These are phyloP conservation scores for Aspergillus eucalypticola DNA, from an alignment of 2,329 filamentous ascomycete species.

Conservation along the genomic window DNA sequence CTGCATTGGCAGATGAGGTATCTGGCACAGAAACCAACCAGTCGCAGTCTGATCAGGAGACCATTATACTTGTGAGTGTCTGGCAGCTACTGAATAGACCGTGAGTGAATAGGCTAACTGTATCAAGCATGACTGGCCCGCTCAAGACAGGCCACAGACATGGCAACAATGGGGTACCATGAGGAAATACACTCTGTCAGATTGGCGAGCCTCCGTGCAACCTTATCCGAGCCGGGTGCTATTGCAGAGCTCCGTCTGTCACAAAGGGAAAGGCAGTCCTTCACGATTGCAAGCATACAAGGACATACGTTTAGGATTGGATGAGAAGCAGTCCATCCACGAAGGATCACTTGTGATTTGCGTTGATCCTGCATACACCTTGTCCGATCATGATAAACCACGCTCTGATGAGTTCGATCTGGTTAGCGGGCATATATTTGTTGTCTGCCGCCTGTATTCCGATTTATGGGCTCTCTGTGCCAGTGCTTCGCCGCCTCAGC, in stretches of 20 bases:
- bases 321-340: slow-evolving; percentile 29
- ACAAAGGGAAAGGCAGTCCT: slow-evolving; percentile 21
- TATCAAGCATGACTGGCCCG: neutral
- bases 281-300: slow-evolving; percentile 26
- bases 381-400: slow-evolving; percentile 17
- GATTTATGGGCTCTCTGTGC: slow-evolving; percentile 39
- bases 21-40: neutral
- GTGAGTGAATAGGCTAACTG: neutral
- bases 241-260: slow-evolving; percentile 15
- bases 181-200: neutral
- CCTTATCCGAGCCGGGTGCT: neutral
- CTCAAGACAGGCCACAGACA: neutral
- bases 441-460: slow-evolving; percentile 34
- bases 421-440: slow-evolving; percentile 29
- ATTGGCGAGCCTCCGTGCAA: neutral
- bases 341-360: slow-evolving; percentile 35
- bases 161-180: neutral
- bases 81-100: no score
- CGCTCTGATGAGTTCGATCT: slow-evolving; percentile 31
- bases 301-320: slow-evolving; percentile 27
- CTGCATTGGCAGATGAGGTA: slow-evolving; percentile 1
- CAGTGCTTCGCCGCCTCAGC: slow-evolving; percentile 24
- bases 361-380: slow-evolving; percentile 26
- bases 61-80: slow-evolving; percentile 17
- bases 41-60: slow-evolving; percentile 14